phyloP scores from a whole-genome alignment of 345 rosid species.

The Ceriops tagal region DNA sequence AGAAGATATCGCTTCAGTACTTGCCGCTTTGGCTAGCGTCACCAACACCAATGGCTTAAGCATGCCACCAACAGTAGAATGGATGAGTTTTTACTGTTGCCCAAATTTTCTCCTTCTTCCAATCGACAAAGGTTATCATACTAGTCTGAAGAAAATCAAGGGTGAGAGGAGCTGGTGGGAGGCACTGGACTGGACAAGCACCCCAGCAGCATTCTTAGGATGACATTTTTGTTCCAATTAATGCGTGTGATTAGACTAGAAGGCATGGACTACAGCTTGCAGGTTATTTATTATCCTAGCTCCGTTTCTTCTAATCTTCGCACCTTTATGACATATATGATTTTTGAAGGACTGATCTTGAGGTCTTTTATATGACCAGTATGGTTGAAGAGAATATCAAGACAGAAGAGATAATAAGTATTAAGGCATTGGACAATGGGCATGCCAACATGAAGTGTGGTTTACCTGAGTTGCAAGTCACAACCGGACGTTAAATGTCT shows the following conservation, averaged over 20 bases:
- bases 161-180: not conserved
- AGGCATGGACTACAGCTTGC: no score
- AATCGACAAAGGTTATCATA: not conserved
- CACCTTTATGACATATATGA: no score
- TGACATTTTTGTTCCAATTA: not conserved
- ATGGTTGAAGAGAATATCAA: no score
- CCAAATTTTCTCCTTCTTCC: not conserved
- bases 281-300: no score
- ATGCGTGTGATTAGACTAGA: not conserved
- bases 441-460: no score
- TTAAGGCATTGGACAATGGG: no score
- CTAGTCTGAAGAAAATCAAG: not conserved
- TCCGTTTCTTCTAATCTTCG: no score
- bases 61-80: not conserved
- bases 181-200: not conserved
- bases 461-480: no score
- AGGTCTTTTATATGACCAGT: no score
- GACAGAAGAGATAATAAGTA: no score
- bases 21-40: constrained; percentile 13
- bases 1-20: constrained; percentile 5
- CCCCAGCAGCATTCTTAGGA: not conserved
- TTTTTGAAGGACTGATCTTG: no score
- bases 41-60: not conserved
- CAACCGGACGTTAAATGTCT: no score
- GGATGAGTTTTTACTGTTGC: not conserved